Evolutionary conservation across 2,329 filamentous ascomycete genomes (phyloP).

Genomic region (Monosporascus sp.): DNA sequence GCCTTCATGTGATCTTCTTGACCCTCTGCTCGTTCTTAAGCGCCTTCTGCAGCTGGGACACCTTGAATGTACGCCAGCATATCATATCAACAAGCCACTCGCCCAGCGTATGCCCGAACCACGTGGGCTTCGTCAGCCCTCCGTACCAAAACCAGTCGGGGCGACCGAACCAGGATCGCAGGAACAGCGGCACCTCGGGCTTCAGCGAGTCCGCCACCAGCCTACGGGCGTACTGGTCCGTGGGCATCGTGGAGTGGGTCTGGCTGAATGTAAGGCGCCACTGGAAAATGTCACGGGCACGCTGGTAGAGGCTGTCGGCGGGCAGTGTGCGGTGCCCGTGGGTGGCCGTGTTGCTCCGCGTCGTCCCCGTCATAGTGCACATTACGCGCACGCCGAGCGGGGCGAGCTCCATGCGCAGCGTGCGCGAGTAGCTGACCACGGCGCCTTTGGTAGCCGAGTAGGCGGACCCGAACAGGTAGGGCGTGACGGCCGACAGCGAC

Average conservation of each 20-base stretch:
- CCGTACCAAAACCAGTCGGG: conserved; percentile 32
- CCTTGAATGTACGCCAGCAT: neutral
- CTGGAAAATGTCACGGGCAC: conserved; percentile 38
- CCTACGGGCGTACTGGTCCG: conserved; percentile 33
- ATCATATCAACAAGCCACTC: conserved; percentile 26
- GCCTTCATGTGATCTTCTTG: neutral
- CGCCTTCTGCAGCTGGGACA: neutral
- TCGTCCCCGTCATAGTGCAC: conserved; percentile 46
- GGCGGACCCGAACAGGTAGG: conserved; percentile 43
- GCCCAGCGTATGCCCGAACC: conserved; percentile 19
- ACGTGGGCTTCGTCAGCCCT: conserved; percentile 19
- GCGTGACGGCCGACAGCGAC: conserved; percentile 39
- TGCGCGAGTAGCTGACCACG: conserved; percentile 43
- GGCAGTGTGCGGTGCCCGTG: conserved; percentile 34
- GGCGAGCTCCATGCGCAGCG: conserved; percentile 43
- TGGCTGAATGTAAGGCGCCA: conserved; percentile 39
- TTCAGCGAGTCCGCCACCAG: conserved; percentile 34
- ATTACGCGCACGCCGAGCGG: conserved; percentile 49
- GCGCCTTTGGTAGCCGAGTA: conserved; percentile 49
- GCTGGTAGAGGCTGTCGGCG: conserved; percentile 37
- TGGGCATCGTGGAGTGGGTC: conserved; percentile 35
- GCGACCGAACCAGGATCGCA: conserved; percentile 27
- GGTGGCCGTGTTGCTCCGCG: conserved; percentile 40
- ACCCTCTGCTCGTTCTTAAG: neutral
- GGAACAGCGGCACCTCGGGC: conserved; percentile 21